These are phyloP conservation scores for Clarireedia homoeocarpa DNA, from an alignment of 2,329 filamentous ascomycete genomes.

Conservation along the genomic window DNA sequence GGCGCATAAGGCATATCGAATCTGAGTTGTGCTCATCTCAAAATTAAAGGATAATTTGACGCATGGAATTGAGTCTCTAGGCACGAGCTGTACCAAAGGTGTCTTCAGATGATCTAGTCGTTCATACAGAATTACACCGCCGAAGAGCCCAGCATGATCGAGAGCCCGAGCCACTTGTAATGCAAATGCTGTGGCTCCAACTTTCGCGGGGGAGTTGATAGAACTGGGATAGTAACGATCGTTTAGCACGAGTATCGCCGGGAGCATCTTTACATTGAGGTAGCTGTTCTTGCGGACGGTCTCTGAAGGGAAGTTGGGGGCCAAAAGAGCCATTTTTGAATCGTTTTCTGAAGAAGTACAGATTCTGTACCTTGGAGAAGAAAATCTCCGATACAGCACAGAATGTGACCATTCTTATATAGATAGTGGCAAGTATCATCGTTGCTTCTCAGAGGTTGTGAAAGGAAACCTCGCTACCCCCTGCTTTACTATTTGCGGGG, in stretches of 20 bases:
- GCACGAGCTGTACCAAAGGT: constrained; percentile 6
- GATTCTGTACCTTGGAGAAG: not conserved
- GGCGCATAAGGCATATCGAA: constrained; percentile 10
- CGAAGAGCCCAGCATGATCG: constrained; percentile 10
- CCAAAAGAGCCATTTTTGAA: constrained; percentile 4
- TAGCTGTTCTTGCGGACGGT: not conserved
- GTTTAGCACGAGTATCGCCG: constrained; percentile 13
- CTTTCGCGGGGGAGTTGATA: constrained; percentile 8
- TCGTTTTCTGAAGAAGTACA: not conserved
- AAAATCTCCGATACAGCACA: not conserved
- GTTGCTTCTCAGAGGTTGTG: not conserved
- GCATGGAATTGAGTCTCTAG: constrained; percentile 7
- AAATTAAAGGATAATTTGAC: constrained; percentile 12
- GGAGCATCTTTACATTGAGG: constrained; percentile 8
- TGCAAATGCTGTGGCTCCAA: constrained; percentile 13
- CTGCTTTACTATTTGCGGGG: not conserved
- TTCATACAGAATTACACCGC: constrained; percentile 12
- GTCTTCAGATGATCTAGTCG: constrained; percentile 8
- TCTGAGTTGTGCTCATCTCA: constrained; percentile 4
- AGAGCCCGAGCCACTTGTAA: constrained; percentile 11
- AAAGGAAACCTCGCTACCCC: not conserved
- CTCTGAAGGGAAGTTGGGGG: not conserved
- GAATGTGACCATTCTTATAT: constrained; percentile 4
- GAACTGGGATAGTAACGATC: constrained; percentile 11
- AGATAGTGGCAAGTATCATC: not conserved